These are phyloP conservation scores for Fragilariopsis cylindrus DNA, from an alignment of 108 stramenopile species.

Conservation along the genomic window DNA sequence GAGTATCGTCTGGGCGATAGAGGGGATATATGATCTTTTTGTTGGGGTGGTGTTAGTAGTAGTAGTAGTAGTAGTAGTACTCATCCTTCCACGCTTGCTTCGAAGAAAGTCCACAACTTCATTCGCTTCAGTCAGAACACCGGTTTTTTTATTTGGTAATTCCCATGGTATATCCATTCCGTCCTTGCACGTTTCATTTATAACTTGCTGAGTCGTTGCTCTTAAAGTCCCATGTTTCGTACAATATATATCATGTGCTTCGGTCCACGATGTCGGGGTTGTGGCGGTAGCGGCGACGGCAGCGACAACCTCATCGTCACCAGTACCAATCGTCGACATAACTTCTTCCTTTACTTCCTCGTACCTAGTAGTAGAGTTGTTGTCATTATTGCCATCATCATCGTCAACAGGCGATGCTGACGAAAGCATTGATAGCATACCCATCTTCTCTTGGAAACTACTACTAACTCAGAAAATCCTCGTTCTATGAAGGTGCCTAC, in stretches of 20 bases:
- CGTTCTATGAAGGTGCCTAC: no score
- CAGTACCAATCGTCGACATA: no score
- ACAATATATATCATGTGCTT: constrained; percentile 31
- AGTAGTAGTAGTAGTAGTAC: background rate
- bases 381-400: no score
- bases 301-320: no score
- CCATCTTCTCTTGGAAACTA: no score
- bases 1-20: background rate
- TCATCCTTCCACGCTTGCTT: background rate
- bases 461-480: no score
- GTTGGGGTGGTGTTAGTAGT: background rate
- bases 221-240: constrained; percentile 10
- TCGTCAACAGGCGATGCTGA: no score
- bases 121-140: constrained; percentile 11
- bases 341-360: no score
- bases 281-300: no score
- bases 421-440: no score
- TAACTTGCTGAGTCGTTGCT: constrained; percentile 23
- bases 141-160: constrained; percentile 13
- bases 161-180: constrained; percentile 26
- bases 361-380: no score
- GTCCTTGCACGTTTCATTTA: constrained; percentile 8
- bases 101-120: constrained; percentile 5
- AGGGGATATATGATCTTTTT: background rate
- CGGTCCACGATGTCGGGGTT: constrained; percentile 9